Evolutionary conservation across 2,329 filamentous ascomycete species (phyloP), one percentile per base, ranked within the genome.

Genomic region (Penicillium sp.): DNA sequence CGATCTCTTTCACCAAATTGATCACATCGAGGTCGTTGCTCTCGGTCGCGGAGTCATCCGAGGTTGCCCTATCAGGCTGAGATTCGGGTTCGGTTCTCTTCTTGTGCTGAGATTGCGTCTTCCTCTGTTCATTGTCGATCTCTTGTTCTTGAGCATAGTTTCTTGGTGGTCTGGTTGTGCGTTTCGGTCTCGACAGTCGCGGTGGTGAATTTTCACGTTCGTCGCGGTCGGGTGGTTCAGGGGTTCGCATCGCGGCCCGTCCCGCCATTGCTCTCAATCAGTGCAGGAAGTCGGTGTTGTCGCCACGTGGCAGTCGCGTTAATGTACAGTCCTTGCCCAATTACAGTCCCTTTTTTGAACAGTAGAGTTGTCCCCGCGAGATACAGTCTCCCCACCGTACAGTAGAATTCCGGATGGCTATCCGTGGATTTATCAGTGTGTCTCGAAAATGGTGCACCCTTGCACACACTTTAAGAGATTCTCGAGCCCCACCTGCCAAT

Each of bases 241-340:
- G 60, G 61, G 58, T 60, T 61, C 58, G 57, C 49, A 36, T 62
- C 57, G 29, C 60, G 57, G 60, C 57, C 57, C 58, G 61, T 61
- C 61, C 60, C 58, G 53, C 27, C 60, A 59, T 59, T 56, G 29
- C 11, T 4, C 29, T 23, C 23, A 23, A 23, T 23, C 23, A 23
- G 23, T 23, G 5, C 23, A 23, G 23, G 23, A 23, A 23, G 23
- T 23, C 23, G 23, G 23, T 23, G 5, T 23, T 23, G 23, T 23
- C 23, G 23, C 23, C 23, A 23, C 23, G 23, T 23, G 23, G 23
- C 23, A 23, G 3, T 23, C 23, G 23, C n/a, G n/a, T n/a, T n/a
- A n/a, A n/a, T n/a, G n/a, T n/a, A n/a, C n/a, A n/a, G n/a, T n/a
- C n/a, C n/a, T n/a, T n/a, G n/a, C n/a, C n/a, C n/a, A n/a, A n/a